Conservation (phyloP, 2,329 filamentous ascomycete species). For the Verticillium longisporum region DNA sequence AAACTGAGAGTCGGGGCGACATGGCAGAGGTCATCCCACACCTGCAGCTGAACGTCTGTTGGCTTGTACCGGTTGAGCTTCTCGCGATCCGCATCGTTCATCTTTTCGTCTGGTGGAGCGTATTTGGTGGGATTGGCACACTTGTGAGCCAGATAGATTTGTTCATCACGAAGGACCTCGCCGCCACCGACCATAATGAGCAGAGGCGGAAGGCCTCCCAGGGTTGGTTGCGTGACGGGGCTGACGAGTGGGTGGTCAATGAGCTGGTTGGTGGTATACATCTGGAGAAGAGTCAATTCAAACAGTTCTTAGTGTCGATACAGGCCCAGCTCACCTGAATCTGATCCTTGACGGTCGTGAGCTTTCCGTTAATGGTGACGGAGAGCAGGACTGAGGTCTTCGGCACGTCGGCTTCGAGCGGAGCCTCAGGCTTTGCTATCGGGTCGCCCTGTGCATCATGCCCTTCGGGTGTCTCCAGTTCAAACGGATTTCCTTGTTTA, state of each 20-base stretch:
- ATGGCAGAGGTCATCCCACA: constrained; percentile 95
- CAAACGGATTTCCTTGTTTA: constrained; percentile 27
- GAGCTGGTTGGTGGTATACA: constrained; percentile 77
- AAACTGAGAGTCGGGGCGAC: constrained; percentile 91
- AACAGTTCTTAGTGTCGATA: constrained; percentile 3
- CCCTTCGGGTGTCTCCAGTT: constrained; percentile 14
- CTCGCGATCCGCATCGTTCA: constrained; percentile 56
- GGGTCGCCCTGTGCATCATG: constrained; percentile 1
- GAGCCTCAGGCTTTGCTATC: background rate
- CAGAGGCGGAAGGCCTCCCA: constrained; percentile 84
- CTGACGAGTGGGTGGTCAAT: constrained; percentile 85
- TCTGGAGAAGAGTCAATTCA: constrained; percentile 25
- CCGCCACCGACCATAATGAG: constrained; percentile 83
- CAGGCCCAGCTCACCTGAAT: constrained; percentile 60
- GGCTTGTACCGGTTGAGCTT: constrained; percentile 63
- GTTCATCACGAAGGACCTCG: constrained; percentile 86
- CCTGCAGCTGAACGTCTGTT: constrained; percentile 87
- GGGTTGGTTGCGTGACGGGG: constrained; percentile 76
- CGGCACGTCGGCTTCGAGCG: constrained; percentile 6
- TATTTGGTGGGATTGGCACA: constrained; percentile 78
- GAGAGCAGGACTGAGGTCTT: constrained; percentile 37
- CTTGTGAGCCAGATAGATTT: constrained; percentile 92
- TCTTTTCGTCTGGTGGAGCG: constrained; percentile 55
- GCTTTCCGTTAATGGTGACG: constrained; percentile 63
- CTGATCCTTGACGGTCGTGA: constrained; percentile 76